These are phyloP conservation scores for Apodospora peruviana DNA, from an alignment of 495 filamentous ascomycete genomes.

Conservation along the genomic window DNA sequence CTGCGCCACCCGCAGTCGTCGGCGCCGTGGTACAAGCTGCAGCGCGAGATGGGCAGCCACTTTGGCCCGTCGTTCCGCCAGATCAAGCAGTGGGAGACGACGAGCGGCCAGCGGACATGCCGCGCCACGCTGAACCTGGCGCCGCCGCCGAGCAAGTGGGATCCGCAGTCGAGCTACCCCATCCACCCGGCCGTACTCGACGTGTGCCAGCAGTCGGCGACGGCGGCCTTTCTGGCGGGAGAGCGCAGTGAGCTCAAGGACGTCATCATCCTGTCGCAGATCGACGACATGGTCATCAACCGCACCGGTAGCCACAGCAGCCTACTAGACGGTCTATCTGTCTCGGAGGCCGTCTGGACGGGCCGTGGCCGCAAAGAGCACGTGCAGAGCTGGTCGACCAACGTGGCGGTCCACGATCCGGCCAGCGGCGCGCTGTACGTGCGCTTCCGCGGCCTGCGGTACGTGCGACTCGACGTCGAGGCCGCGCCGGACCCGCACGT, in stretches of 20 bases:
- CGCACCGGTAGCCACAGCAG: background rate
- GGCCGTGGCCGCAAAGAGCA: background rate
- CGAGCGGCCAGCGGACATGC: conserved; percentile 14
- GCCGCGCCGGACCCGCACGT: conserved; percentile 4
- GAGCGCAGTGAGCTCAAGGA: conserved; percentile 8
- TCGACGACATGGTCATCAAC: background rate
- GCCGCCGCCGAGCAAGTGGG: conserved; percentile 14
- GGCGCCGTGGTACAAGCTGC: conserved; percentile 27
- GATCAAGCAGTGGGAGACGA: conserved; percentile 14
- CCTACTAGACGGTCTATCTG: background rate
- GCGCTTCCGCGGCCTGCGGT: conserved; percentile 9
- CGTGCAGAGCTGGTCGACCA: background rate
- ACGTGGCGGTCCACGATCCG: conserved; percentile 14
- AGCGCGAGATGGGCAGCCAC: conserved; percentile 17
- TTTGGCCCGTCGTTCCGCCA: conserved; percentile 29
- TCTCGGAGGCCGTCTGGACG: background rate
- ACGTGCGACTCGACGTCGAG: conserved; percentile 3
- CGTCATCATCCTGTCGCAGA: background rate
- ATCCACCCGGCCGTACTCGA: conserved; percentile 40
- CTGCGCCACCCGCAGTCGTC: conserved; percentile 4
- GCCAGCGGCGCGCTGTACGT: conserved; percentile 12
- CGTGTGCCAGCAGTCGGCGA: conserved; percentile 25
- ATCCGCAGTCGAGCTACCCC: conserved; percentile 26
- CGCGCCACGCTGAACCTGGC: conserved; percentile 3
- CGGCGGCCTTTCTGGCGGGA: conserved; percentile 4